These are phyloP conservation scores for Nemania sp. DNA, from an alignment of 2,329 filamentous ascomycete species.

Conservation along the genomic window DNA sequence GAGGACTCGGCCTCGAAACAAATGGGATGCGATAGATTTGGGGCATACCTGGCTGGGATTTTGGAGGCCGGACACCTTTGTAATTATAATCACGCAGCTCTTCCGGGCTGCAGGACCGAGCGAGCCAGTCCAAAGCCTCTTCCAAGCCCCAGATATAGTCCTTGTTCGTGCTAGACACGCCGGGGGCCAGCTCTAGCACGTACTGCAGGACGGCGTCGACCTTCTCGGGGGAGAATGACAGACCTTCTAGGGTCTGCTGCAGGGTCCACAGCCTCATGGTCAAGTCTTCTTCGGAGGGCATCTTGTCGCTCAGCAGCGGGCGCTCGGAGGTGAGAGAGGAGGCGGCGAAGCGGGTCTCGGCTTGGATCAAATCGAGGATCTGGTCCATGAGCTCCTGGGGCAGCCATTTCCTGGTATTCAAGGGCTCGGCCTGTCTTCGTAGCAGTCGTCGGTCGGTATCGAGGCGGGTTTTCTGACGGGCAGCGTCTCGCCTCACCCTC, in stretches of 20 bases:
- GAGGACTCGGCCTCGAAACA: neutral
- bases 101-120: slow-evolving; percentile 70
- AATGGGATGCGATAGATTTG: neutral
- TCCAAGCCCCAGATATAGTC: slow-evolving; percentile 83
- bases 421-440: slow-evolving; percentile 73
- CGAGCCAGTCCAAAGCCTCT: slow-evolving; percentile 88
- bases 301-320: slow-evolving; percentile 50
- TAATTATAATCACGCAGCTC: slow-evolving; percentile 75
- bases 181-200: slow-evolving; percentile 69
- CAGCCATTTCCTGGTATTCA: slow-evolving; percentile 79
- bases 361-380: slow-evolving; percentile 73
- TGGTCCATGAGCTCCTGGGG: slow-evolving; percentile 77
- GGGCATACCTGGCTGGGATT: slow-evolving; percentile 42
- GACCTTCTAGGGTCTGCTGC: slow-evolving; percentile 69
- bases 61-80: slow-evolving; percentile 44
- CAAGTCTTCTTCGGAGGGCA: slow-evolving; percentile 75
- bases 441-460: slow-evolving; percentile 86
- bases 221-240: slow-evolving; percentile 69
- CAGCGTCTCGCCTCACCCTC: slow-evolving; percentile 79
- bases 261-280: slow-evolving; percentile 83
- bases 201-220: slow-evolving; percentile 68
- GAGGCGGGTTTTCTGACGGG: slow-evolving; percentile 74
- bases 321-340: slow-evolving; percentile 55
- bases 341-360: slow-evolving; percentile 63
- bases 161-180: slow-evolving; percentile 59